These are phyloP conservation scores for Alternaria incomplexa DNA, from an alignment of 2,329 filamentous ascomycete species.

Conservation along the genomic window DNA sequence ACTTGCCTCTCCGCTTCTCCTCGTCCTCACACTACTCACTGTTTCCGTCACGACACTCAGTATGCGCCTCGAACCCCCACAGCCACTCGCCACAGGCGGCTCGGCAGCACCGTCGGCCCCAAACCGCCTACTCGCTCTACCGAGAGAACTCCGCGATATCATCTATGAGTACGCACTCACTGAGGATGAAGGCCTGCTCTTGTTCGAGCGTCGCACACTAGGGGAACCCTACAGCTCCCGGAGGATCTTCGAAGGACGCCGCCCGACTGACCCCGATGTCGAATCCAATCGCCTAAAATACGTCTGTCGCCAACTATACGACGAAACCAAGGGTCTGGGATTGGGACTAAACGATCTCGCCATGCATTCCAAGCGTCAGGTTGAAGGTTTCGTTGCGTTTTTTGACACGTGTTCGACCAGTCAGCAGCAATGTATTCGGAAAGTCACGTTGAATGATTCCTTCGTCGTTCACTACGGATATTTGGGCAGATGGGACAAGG, in stretches of 20 bases:
- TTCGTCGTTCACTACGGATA: too few relatives aligned
- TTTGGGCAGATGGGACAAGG: too few relatives aligned
- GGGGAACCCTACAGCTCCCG: too few relatives aligned
- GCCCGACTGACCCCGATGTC: not conserved
- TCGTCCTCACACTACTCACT: not conserved
- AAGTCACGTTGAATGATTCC: not conserved
- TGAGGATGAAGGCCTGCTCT: fast-evolving
- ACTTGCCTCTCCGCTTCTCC: not conserved
- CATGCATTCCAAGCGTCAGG: not conserved
- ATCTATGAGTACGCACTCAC: not conserved
- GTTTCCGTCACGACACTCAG: not conserved
- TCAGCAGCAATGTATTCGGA: not conserved
- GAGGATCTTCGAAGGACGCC: too few relatives aligned
- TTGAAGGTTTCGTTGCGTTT: not conserved
- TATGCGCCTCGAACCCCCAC: not conserved
- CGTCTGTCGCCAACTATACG: not conserved
- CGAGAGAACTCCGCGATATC: not conserved
- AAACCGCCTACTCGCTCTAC: not conserved
- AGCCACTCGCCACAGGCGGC: not conserved
- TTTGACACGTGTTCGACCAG: not conserved
- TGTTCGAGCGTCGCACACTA: too few relatives aligned
- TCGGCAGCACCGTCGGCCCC: not conserved
- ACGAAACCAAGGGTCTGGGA: not conserved
- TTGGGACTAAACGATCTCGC: not conserved
- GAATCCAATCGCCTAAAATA: not conserved